Percentiles rank a stretch among this genome's conserved stretches.
phyloP scores from a whole-genome alignment of 352 stramenopile genomes.

The Pythium periplocum region DNA sequence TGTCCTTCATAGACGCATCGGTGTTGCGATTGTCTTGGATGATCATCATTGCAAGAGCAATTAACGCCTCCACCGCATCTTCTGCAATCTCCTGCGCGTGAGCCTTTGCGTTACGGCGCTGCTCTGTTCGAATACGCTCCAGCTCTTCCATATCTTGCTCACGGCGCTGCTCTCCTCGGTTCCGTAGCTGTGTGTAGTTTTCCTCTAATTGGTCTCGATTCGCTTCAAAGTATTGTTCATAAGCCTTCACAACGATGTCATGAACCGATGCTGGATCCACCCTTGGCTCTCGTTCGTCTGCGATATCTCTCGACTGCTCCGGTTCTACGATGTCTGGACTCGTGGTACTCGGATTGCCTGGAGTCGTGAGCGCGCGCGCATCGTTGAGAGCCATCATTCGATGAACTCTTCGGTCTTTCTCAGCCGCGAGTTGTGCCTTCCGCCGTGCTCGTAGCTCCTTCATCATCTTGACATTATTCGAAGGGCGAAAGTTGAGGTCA shows the following conservation, averaged over 20 bases:
- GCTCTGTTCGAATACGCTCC: constrained; percentile 21
- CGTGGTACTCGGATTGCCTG: no score
- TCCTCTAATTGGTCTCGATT: constrained; percentile 39
- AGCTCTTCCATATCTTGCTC: constrained; percentile 30
- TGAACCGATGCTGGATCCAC: background rate
- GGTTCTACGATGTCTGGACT: no score
- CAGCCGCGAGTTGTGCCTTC: constrained; percentile 55
- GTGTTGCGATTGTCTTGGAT: background rate
- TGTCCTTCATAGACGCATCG: background rate
- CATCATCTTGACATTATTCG: constrained; percentile 83
- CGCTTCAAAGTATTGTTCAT: constrained; percentile 34
- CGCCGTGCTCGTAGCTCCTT: constrained; percentile 67
- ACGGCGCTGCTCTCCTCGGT: constrained; percentile 26
- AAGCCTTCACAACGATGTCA: constrained; percentile 12
- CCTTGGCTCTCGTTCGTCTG: background rate
- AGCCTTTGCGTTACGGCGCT: constrained; percentile 17
- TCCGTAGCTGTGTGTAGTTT: constrained; percentile 38
- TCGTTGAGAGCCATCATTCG: constrained; percentile 33
- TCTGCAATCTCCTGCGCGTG: constrained; percentile 17
- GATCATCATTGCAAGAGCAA: constrained; percentile 2
- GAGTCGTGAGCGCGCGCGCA: no score
- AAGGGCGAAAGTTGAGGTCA: constrained; percentile 56
- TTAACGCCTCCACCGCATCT: constrained; percentile 8
- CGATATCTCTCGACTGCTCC: no score
- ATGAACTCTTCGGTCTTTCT: constrained; percentile 58